Evolutionary conservation across 257 asterid genomes (phyloP).

Genomic region (Anisodus acutangulus): DNA sequence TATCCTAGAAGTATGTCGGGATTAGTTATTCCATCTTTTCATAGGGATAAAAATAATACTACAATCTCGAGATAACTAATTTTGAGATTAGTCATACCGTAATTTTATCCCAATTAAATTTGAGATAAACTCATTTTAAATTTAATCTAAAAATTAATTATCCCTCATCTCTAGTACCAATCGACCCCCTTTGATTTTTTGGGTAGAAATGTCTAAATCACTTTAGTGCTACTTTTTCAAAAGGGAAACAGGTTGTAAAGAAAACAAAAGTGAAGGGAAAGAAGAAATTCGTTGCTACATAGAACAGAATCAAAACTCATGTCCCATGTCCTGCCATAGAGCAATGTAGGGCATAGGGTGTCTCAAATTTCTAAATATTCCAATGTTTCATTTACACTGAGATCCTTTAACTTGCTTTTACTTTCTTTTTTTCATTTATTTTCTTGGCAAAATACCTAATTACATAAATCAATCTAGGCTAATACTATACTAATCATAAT

Average conservation of each 20-base stretch:
- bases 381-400: slow-evolving; percentile 11
- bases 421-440: background rate
- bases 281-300: slow-evolving; percentile 45
- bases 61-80: too few species aligned
- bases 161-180: too few species aligned
- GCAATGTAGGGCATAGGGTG: slow-evolving; percentile 14
- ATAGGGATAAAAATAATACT: too few species aligned
- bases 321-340: slow-evolving; percentile 19
- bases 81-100: too few species aligned
- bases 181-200: background rate
- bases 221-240: slow-evolving; percentile 50
- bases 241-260: slow-evolving; percentile 46
- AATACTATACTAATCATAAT: too few species aligned
- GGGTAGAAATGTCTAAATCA: slow-evolving; percentile 36
- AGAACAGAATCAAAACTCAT: slow-evolving; percentile 24
- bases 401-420: background rate
- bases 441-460: background rate
- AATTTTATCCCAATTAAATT: too few species aligned
- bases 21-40: too few species aligned
- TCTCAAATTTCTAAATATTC: background rate
- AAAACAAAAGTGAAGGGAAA: slow-evolving; percentile 42
- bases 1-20: too few species aligned
- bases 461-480: too few species aligned
- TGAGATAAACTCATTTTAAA: too few species aligned
- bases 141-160: too few species aligned